Conservation (phyloP, 169 alveolate genomes). For the Plasmodium adleri region DNA sequence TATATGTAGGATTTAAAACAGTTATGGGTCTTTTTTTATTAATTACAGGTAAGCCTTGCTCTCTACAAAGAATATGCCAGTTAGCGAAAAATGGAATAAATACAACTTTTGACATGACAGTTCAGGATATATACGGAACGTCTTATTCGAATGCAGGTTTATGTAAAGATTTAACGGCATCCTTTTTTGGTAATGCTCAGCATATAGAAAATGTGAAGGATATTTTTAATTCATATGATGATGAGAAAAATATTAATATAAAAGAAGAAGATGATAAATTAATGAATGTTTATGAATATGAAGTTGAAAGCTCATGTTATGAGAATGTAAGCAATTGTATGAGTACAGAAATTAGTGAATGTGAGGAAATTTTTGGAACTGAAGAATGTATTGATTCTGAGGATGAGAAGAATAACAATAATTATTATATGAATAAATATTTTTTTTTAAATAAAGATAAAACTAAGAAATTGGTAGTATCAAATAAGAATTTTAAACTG, state of each 20-base stretch:
- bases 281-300: background rate
- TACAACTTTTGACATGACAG: slow-evolving; percentile 57
- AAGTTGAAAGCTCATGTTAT: background rate
- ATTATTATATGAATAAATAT: background rate
- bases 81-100: slow-evolving; percentile 40
- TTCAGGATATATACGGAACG: slow-evolving; percentile 66
- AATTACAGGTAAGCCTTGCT: slow-evolving; percentile 32
- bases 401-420: background rate
- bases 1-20: slow-evolving; percentile 34
- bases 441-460: background rate
- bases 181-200: slow-evolving; percentile 62
- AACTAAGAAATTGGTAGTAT: background rate
- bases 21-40: slow-evolving; percentile 19
- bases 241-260: background rate
- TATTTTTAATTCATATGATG: background rate
- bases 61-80: slow-evolving; percentile 33
- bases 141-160: slow-evolving; percentile 54
- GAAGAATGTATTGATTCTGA: background rate
- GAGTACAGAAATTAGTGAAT: too few relatives aligned
- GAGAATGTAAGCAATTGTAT: background rate
- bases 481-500: too few relatives aligned
- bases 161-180: slow-evolving; percentile 37
- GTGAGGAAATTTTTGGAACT: background rate
- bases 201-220: slow-evolving; percentile 6
- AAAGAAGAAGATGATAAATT: background rate